Percentiles rank a stretch among this genome's conserved stretches.
phyloP scores from a whole-genome alignment of 352 stramenopile genomes.

The Discostella stelligera region DNA sequence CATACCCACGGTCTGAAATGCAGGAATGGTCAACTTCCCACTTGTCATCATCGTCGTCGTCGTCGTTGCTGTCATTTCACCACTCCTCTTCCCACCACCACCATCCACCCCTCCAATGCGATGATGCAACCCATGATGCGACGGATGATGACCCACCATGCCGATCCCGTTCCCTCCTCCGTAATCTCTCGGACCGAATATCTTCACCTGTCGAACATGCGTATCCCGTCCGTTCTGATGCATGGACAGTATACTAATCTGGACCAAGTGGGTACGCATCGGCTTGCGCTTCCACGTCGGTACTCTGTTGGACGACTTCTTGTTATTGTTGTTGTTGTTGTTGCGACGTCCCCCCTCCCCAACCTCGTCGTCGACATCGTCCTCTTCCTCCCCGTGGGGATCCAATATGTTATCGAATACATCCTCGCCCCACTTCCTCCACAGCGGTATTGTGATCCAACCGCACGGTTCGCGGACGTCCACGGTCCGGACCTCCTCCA shows the following conservation, averaged over 20 bases:
- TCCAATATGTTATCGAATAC: constrained; percentile 70
- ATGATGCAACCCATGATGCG: constrained; percentile 17
- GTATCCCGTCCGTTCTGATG: constrained; percentile 97
- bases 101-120: neutral
- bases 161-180: constrained; percentile 15
- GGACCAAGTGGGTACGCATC: constrained; percentile 91
- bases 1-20: constrained; percentile 58
- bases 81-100: neutral
- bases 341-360: constrained; percentile 11
- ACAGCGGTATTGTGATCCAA: constrained; percentile 91
- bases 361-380: constrained; percentile 44
- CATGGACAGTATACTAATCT: constrained; percentile 95
- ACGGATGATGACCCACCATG: constrained; percentile 14
- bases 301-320: constrained; percentile 15
- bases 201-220: constrained; percentile 92
- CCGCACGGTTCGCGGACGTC: constrained; percentile 91
- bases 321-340: neutral
- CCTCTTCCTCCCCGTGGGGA: constrained; percentile 41
- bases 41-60: constrained; percentile 38
- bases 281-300: constrained; percentile 47
- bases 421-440: constrained; percentile 66
- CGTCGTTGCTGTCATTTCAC: constrained; percentile 12
- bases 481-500: constrained; percentile 90
- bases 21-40: constrained; percentile 33
- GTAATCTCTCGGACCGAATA: constrained; percentile 85